Evolutionary conservation across 2,329 filamentous ascomycete genomes (phyloP).

Genomic region (Aspergillus japonicus): DNA sequence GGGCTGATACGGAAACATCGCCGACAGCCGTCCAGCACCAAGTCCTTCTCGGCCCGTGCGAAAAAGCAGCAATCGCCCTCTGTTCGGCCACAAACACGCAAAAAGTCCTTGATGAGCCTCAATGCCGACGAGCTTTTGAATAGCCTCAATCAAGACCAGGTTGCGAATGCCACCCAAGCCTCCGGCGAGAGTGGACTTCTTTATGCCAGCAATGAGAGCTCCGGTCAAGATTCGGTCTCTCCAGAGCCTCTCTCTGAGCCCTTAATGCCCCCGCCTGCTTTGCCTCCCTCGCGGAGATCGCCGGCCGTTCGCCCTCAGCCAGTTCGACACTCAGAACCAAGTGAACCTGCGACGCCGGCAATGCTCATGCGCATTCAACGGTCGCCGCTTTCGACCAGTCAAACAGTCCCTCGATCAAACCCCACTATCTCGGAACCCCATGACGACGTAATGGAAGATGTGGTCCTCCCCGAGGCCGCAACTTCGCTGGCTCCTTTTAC

Average conservation of each 20-base stretch:
- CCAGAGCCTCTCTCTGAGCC: slow-evolving; percentile 51
- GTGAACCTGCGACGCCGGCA: slow-evolving; percentile 76
- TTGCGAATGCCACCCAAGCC: slow-evolving; percentile 23
- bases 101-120: slow-evolving; percentile 31
- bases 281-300: slow-evolving; percentile 44
- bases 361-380: slow-evolving; percentile 76
- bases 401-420: slow-evolving; percentile 35
- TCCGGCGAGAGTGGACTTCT: slow-evolving; percentile 32
- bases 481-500: slow-evolving; percentile 45
- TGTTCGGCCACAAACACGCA: slow-evolving; percentile 42
- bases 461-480: slow-evolving; percentile 72
- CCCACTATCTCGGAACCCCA: slow-evolving; percentile 44
- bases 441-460: slow-evolving; percentile 62
- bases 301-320: slow-evolving; percentile 38
- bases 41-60: slow-evolving; percentile 33
- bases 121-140: slow-evolving; percentile 36
- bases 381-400: slow-evolving; percentile 41
- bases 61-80: slow-evolving; percentile 47
- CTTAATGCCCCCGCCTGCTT: slow-evolving; percentile 50
- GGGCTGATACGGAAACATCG: slow-evolving; percentile 40
- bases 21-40: slow-evolving; percentile 38
- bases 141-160: slow-evolving; percentile 38
- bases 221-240: slow-evolving; percentile 49
- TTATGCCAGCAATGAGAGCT: slow-evolving; percentile 45
- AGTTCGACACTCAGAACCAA: slow-evolving; percentile 24